Percentiles rank a stretch among this genome's conserved stretches.
These are phyloP conservation scores for Fomitopsis serialis DNA, from an alignment of 768 basidiomycete species.

Conservation along the genomic window DNA sequence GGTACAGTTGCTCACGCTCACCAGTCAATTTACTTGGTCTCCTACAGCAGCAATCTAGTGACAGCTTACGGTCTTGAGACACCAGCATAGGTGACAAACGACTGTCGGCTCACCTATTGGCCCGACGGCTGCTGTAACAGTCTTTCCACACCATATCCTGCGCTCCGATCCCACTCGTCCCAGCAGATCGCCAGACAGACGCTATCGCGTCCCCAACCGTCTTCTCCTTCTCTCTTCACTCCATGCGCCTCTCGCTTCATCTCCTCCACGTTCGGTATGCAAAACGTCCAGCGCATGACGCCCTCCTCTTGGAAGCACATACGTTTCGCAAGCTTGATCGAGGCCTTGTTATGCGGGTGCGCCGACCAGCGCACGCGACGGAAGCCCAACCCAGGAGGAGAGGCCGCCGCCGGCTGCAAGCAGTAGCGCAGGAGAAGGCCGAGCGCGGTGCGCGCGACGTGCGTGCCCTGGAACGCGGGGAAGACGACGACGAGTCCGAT, in stretches of 20 bases:
- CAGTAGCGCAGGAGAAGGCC: slow-evolving; percentile 26
- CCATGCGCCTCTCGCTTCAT: slow-evolving; percentile 22
- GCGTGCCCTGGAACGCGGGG: slow-evolving; percentile 35
- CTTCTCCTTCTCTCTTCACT: slow-evolving; percentile 15
- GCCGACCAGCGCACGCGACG: slow-evolving; percentile 44
- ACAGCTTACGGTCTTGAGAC: too few species aligned
- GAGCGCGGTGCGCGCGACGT: slow-evolving; percentile 37
- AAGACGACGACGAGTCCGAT: slow-evolving; percentile 34
- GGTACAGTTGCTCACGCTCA: too few species aligned
- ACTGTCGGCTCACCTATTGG: too few species aligned
- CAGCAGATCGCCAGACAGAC: slow-evolving; percentile 47
- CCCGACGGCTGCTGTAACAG: too few species aligned
- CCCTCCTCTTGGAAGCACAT: slow-evolving; percentile 46
- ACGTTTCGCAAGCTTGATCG: slow-evolving; percentile 32
- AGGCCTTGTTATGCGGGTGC: slow-evolving; percentile 31
- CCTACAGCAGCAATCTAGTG: too few species aligned
- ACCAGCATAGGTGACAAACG: too few species aligned
- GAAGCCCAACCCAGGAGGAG: slow-evolving; percentile 32
- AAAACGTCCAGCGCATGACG: slow-evolving; percentile 30
- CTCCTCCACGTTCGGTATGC: slow-evolving; percentile 23
- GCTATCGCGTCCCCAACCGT: slow-evolving; percentile 28
- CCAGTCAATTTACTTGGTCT: too few species aligned
- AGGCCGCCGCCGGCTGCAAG: slow-evolving; percentile 16
- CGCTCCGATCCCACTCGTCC: slow-evolving; percentile 53
- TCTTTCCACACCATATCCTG: slow-evolving; percentile 24